Base-by-base conservation (phyloP, 2,329 filamentous ascomycete species). In the Pseudogymnoascus sp. region DNA sequence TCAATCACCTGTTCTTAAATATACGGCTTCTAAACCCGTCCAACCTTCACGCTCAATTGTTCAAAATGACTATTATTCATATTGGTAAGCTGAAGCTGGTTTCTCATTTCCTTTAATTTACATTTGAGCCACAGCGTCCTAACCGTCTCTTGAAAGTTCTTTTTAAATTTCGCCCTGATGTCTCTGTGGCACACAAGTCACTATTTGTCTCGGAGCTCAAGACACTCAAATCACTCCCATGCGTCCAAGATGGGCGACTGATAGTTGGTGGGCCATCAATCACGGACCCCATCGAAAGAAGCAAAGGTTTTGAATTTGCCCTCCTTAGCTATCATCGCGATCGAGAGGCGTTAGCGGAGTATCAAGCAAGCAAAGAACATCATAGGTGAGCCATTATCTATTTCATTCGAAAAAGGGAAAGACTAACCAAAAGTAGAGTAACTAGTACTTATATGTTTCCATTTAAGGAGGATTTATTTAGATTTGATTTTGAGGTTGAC, bases 11-110 rank as follows among this genome's bases (percentile, higher is more conserved):
- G 5, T 45, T 45, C 5, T 45, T 45, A 5, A 14, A 25, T 45
- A 5, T 45, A 14, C 41, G 11, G 4, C 11, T 43, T 23, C 18
- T 25, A n/a, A 23, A 25, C 11, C 14, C 11, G 41, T 25, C 41
- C 18, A 25, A 25, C 41, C 2, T 16, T 59, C 6, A 59, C 52
- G 2, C 25, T 18, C 16, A 23, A 59, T 16, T 7, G 12, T 25
- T 62, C 55, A 68, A 61, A 38, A 67, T 68, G 67, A 68, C 67
- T 21, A 23, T 68, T 25, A 64, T 68, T 35, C 67, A 68, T 52
- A 65, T 68, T 18, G 66, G 66, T 65, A 62, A 31, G 61, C 12
- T 45, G 6, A 23, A 14, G 21, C 28, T 37, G 4, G 7, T 8
- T 21, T 37, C 14, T n/a, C 2, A 31, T 31, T 12, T 40, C 18